Base-by-base conservation (phyloP, 208 protist genomes). In the Trypanosoma melophagium region DNA sequence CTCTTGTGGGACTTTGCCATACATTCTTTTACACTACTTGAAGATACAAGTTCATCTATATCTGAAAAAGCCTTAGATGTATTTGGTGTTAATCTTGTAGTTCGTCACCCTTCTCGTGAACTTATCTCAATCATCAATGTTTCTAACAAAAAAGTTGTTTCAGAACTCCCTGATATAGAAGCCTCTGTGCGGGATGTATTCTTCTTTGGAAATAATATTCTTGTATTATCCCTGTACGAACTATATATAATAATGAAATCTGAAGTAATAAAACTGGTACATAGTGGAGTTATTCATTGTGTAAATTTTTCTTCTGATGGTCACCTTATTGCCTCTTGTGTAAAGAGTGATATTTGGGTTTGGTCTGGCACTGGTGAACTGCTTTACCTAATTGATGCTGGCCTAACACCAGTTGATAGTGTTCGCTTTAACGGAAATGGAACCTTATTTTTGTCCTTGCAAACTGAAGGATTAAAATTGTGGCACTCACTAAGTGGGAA, bases 1-100 rank as follows among this genome's bases (percentile, higher is more conserved):
- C 51, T 90, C 14, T 51, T 92, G 21, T 95, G 86, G 86, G 84
- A 95, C 77, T 89, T 91, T 81, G 76, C 79, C 38, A 70, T 69
- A 42, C 74, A 83, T 52, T 83, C 76, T 16, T 77, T 84, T 60
- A 78, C 81, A 22, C 59, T 83, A 40, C 79, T 92, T 41, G 69
- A 70, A 2, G 80, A 87, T 12, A 44, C 83, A 17, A 81, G 69
- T 13, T 66, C 83, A 12, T 70, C 73, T 4, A 47, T 77, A 35
- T 71, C 54, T 51, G 47, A 60, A 16, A 64, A 68, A 19, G 63
- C 64, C 45, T 66, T 92, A 17, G 73, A 92, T 66, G 21, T 77
- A 17, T 83, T 87, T 71, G 81, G 84, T 4, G 66, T 82, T 0
- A 72, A 71, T 21, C 71, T 92, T 57, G 71, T 91, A 42, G 84